Conservation (phyloP, 225 moss, liverwort and hornwort species). For the Marchantia paleacea region DNA sequence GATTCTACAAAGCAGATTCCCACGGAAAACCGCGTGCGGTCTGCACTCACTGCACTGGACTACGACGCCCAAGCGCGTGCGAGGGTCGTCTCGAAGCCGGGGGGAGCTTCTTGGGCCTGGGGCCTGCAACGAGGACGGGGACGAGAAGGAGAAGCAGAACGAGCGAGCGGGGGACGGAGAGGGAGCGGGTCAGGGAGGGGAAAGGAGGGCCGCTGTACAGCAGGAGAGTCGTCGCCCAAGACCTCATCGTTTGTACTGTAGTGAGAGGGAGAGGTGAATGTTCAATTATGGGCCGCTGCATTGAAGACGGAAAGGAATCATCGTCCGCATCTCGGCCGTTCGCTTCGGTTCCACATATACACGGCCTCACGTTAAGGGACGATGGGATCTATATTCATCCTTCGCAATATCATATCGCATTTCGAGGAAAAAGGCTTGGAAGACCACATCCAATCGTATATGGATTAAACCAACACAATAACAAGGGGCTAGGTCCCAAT, state of each 20-base stretch:
- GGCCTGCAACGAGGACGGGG: neutral
- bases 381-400: neutral
- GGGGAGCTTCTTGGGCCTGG: neutral
- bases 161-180: no score
- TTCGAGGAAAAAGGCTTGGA: no score
- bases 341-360: neutral
- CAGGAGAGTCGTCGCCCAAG: neutral
- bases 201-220: neutral
- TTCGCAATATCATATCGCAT: neutral
- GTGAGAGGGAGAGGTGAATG: neutral
- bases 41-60: neutral
- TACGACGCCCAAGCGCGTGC: neutral
- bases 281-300: neutral
- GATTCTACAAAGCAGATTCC: neutral
- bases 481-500: no score
- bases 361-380: neutral
- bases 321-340: neutral
- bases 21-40: neutral
- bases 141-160: no score
- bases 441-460: no score
- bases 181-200: no score
- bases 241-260: neutral
- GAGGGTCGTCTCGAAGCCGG: neutral
- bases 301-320: slow-evolving; percentile 4
- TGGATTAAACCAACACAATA: no score